Evolutionary conservation across 768 basidiomycete species (phyloP).

Genomic region (Calvatia gigantea): DNA sequence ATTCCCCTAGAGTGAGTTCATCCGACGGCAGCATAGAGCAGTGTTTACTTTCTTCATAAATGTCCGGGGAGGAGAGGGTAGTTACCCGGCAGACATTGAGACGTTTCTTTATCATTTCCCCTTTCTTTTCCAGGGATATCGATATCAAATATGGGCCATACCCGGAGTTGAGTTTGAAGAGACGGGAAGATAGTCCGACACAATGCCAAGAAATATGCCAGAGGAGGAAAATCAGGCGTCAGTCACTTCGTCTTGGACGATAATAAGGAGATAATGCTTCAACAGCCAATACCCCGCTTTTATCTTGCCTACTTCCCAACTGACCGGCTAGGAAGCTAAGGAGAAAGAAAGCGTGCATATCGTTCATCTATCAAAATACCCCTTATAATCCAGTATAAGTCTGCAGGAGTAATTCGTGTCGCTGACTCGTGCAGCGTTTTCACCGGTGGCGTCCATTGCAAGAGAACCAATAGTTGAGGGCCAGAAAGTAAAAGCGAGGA

Average conservation of each 20-base stretch:
- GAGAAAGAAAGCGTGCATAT: not conserved
- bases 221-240: not conserved
- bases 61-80: not conserved
- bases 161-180: too few relatives aligned
- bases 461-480: too few relatives aligned
- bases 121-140: not conserved
- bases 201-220: not conserved
- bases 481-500: not conserved
- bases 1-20: conserved; percentile 20
- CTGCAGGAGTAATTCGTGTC: not conserved
- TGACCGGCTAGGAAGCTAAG: not conserved
- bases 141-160: not conserved
- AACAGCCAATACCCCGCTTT: not conserved
- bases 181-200: not conserved
- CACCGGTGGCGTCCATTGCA: not conserved
- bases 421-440: not conserved
- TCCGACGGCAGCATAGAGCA: conserved; percentile 24
- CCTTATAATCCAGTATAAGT: not conserved
- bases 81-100: too few relatives aligned
- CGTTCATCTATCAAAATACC: conserved; percentile 3
- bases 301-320: not conserved
- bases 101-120: not conserved
- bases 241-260: too few relatives aligned
- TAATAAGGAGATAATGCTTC: not conserved
- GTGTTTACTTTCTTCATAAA: not conserved